These are phyloP conservation scores for Hypericum androsaemum DNA, from an alignment of 345 rosid genomes.

Conservation along the genomic window DNA sequence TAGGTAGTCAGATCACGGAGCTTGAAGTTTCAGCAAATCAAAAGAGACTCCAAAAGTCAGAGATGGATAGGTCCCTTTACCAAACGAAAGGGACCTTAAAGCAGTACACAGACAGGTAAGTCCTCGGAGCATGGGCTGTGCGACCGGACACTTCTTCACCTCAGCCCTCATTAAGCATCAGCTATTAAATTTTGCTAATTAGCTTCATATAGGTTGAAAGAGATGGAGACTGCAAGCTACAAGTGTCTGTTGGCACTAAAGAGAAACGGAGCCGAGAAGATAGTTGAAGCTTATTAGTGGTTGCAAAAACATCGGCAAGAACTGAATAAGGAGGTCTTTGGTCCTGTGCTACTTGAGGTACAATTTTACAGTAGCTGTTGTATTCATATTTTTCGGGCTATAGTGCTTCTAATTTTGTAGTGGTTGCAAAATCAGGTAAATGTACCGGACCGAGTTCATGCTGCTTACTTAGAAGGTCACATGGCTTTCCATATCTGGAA, in stretches of 20 bases:
- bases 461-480: conserved; percentile 81
- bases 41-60: conserved; percentile 47
- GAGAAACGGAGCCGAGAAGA: conserved; percentile 60
- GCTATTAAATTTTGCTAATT: conserved; percentile 3
- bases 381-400: neutral
- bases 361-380: neutral
- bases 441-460: conserved; percentile 48
- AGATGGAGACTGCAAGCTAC: conserved; percentile 68
- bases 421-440: conserved; percentile 44
- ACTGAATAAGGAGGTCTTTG: conserved; percentile 67
- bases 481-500: conserved; percentile 66
- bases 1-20: conserved; percentile 48
- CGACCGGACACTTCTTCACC: neutral
- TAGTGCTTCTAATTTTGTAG: neutral
- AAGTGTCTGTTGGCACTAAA: conserved; percentile 54
- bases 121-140: conserved; percentile 1
- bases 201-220: conserved; percentile 48
- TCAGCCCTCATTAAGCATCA: neutral
- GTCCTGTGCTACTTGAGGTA: conserved; percentile 90
- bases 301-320: conserved; percentile 57
- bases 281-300: conserved; percentile 74
- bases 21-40: conserved; percentile 31
- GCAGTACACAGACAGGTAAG: conserved; percentile 43
- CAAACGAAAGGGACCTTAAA: conserved; percentile 38
- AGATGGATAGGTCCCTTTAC: conserved; percentile 40